phyloP scores from a whole-genome alignment of 164 flowering plant genomes.

The Macadamia tetraphylla region DNA sequence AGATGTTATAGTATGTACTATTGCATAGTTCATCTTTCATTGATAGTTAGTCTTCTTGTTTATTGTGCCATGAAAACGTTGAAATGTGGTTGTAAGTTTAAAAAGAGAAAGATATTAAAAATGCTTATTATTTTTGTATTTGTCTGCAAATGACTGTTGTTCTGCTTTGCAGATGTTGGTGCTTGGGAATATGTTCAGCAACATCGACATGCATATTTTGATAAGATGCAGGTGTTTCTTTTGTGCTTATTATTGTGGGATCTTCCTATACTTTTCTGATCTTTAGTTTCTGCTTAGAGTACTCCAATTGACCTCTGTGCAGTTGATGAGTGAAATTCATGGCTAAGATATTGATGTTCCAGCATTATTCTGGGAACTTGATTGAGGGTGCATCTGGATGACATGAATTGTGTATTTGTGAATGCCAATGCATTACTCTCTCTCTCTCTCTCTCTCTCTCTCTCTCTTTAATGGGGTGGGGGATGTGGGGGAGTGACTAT shows the following conservation, averaged over 20 bases:
- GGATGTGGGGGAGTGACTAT: no score
- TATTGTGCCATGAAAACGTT: no score
- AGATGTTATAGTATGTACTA: background rate
- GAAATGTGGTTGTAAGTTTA: no score
- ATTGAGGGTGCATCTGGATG: no score
- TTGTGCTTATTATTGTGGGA: background rate
- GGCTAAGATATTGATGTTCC: no score
- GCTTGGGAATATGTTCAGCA: slow-evolving; percentile 85
- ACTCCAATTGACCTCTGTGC: background rate
- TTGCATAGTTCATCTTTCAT: background rate
- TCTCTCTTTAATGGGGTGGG: no score
- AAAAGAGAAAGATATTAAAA: background rate
- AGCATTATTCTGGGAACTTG: no score
- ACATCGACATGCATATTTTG: slow-evolving; percentile 81
- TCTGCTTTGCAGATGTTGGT: slow-evolving; percentile 57
- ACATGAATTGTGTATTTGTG: no score
- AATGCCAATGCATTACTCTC: no score
- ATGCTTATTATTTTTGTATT: background rate
- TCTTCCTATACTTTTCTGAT: no score
- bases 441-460: no score
- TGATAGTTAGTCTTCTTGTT: background rate
- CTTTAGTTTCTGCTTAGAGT: background rate
- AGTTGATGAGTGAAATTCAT: no score
- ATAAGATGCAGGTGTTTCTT: slow-evolving; percentile 79
- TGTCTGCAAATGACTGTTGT: slow-evolving; percentile 4